phyloP scores from a whole-genome alignment of 148 eudicot genomes.

The Fallopia convolvulus region DNA sequence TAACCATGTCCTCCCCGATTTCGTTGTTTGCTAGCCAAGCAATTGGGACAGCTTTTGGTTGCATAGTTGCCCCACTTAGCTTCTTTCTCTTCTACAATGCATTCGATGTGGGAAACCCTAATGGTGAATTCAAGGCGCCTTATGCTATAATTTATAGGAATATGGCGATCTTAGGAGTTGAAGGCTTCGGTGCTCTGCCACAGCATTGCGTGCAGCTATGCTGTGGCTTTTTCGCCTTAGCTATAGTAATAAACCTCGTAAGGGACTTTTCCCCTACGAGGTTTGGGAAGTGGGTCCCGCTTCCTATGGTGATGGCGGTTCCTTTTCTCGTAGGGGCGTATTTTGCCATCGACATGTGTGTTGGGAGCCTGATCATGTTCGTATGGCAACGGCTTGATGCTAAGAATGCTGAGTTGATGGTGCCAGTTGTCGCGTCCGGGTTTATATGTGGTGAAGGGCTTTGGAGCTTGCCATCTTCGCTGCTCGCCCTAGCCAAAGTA shows the following conservation, averaged over 20 bases:
- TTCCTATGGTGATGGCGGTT: background rate
- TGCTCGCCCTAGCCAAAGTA: background rate
- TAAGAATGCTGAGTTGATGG: background rate
- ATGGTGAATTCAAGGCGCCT: conserved; percentile 7
- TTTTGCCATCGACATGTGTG: conserved; percentile 2
- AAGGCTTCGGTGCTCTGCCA: background rate
- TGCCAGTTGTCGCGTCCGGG: background rate
- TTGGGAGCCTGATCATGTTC: conserved; percentile 1
- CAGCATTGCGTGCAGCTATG: conserved; percentile 6
- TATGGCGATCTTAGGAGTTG: conserved; percentile 4
- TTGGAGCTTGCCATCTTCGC: background rate
- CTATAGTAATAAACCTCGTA: background rate
- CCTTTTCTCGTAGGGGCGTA: background rate
- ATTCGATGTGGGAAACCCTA: conserved; percentile 7
- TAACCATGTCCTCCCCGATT: conserved; percentile 27
- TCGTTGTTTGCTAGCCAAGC: background rate
- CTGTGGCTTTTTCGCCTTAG: background rate
- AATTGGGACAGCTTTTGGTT: conserved; percentile 61
- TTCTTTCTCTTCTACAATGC: conserved; percentile 8
- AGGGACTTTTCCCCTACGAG: conserved; percentile 1
- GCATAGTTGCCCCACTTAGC: conserved; percentile 23
- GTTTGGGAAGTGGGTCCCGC: background rate
- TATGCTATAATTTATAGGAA: conserved; percentile 1
- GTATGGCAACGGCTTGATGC: background rate
- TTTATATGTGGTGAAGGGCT: conserved; percentile 9